Conservation (phyloP, 768 basidiomycete species). For the Aureoboletus auriporus region DNA sequence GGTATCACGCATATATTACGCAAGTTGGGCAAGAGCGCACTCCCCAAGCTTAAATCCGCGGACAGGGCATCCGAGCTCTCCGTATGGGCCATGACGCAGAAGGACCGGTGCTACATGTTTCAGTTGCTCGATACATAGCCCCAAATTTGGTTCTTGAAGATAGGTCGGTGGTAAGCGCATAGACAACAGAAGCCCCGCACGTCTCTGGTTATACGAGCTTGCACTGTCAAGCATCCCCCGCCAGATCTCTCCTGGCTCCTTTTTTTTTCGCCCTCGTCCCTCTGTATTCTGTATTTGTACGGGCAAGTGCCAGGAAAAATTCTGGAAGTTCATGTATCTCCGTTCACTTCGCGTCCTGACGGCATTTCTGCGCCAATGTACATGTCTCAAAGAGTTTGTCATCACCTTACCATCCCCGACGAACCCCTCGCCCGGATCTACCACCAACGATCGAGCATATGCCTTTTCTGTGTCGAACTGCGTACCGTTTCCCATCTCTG, state of each 20-base stretch:
- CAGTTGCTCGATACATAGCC: slow-evolving; percentile 38
- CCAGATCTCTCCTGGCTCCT: not conserved
- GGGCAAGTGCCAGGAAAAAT: too few species aligned
- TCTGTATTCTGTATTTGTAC: not conserved
- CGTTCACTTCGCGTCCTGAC: not conserved
- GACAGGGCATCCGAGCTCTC: slow-evolving; percentile 23
- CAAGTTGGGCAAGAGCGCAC: too few species aligned
- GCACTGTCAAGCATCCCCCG: not conserved
- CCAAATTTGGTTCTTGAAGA: slow-evolving; percentile 21
- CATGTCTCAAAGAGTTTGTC: not conserved
- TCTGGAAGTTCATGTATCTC: too few species aligned
- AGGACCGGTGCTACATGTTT: slow-evolving; percentile 33
- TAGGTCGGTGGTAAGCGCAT: too few species aligned
- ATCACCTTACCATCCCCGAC: not conserved
- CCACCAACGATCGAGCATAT: not conserved
- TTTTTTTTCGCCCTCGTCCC: not conserved
- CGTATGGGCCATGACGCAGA: too few species aligned
- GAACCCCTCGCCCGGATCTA: not conserved
- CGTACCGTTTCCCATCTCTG: too few species aligned
- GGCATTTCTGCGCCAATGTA: not conserved
- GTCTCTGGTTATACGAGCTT: not conserved
- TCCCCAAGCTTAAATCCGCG: not conserved
- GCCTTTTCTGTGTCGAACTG: not conserved
- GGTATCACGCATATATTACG: too few species aligned
- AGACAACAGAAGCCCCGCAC: too few species aligned